These are phyloP conservation scores for Nannochloris sp. DNA, from an alignment of 139 green algal species.

Conservation along the genomic window DNA sequence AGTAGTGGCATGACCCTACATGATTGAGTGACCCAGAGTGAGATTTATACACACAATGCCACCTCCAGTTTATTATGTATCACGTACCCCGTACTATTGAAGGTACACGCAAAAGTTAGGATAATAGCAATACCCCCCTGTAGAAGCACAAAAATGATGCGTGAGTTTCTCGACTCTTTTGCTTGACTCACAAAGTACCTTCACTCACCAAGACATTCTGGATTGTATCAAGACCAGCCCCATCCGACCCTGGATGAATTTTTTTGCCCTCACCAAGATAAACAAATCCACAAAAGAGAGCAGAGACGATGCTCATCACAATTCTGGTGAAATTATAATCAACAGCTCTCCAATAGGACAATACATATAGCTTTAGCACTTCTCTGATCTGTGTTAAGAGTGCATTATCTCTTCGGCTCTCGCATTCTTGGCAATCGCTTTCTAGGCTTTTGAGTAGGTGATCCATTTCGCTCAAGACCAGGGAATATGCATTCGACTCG, in stretches of 20 bases:
- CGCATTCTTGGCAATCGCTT: constrained; percentile 12
- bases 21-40: constrained; percentile 36
- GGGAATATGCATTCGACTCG: constrained; percentile 14
- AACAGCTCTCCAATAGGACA: not conserved
- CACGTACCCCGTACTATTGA: not conserved
- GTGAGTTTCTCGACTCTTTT: too few species aligned
- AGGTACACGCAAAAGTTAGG: not conserved
- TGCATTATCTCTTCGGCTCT: constrained; percentile 12
- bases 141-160: too few species aligned
- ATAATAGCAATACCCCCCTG: too few species aligned
- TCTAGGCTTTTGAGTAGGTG: constrained; percentile 13
- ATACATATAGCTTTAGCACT: constrained; percentile 9
- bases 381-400: constrained; percentile 30
- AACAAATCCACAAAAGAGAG: too few species aligned
- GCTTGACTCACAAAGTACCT: too few species aligned
- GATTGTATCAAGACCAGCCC: too few species aligned
- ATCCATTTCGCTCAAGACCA: constrained; percentile 15
- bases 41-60: constrained; percentile 19
- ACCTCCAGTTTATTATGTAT: constrained; percentile 3
- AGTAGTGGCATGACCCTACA: constrained; percentile 13
- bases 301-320: too few species aligned
- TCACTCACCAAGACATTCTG: too few species aligned
- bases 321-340: too few species aligned
- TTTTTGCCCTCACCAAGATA: too few species aligned
- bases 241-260: too few species aligned